A percentile compares a stretch with the other conserved stretches of the same genome.
These are phyloP conservation scores for Chaetomium fimeti DNA, from an alignment of 495 filamentous ascomycete genomes.

Conservation along the genomic window DNA sequence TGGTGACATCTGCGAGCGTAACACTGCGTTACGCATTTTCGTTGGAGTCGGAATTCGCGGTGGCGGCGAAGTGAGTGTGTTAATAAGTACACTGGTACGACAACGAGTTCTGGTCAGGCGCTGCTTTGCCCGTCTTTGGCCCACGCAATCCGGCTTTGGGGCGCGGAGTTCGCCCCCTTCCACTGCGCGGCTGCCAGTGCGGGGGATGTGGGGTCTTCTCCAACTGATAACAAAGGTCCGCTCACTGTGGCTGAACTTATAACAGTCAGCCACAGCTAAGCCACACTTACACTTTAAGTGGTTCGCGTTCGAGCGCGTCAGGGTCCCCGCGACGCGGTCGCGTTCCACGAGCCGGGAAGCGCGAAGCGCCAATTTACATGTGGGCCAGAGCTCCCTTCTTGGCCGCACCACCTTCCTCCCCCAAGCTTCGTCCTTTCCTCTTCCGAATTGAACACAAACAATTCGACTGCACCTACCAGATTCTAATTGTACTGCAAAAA, in stretches of 20 bases:
- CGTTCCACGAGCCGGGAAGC: conserved; percentile 24
- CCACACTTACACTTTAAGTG: conserved; percentile 27
- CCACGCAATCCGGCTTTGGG: neutral
- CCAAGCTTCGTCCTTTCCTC: conserved; percentile 32
- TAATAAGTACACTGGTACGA: neutral
- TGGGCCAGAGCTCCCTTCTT: conserved; percentile 21
- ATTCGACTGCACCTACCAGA: conserved; percentile 27
- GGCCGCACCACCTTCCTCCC: neutral
- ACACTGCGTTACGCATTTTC: neutral
- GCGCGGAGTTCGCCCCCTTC: conserved; percentile 47
- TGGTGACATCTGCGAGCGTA: neutral
- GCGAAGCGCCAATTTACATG: conserved; percentile 23
- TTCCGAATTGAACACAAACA: conserved; percentile 18
- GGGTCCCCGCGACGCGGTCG: conserved; percentile 29
- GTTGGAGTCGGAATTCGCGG: neutral
- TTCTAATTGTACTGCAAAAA: conserved; percentile 30
- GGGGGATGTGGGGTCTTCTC: conserved; percentile 18
- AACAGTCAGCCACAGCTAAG: conserved; percentile 3
- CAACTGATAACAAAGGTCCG: neutral
- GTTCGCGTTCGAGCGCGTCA: conserved; percentile 26
- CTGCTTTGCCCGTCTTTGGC: conserved; percentile 7
- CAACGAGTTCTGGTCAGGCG: conserved; percentile 15
- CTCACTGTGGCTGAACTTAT: neutral
- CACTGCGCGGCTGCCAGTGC: conserved; percentile 19
- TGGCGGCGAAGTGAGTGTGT: conserved; percentile 7